These are phyloP conservation scores for Camellia lanceoleosa DNA, from an alignment of 148 eudicot genomes.

Conservation along the genomic window DNA sequence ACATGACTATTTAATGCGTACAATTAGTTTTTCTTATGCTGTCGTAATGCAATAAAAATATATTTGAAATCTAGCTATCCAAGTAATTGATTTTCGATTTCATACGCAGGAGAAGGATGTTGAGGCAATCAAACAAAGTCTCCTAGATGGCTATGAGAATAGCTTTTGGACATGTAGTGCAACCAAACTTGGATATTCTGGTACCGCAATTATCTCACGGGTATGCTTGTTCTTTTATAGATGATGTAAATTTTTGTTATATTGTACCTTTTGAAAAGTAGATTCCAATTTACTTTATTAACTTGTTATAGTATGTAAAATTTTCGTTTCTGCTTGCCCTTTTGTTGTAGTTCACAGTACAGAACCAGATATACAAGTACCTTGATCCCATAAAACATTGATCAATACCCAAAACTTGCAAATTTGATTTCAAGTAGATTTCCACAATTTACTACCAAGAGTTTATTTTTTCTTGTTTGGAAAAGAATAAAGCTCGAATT, in stretches of 20 bases:
- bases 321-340: background rate
- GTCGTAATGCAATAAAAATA: background rate
- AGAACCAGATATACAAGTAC: background rate
- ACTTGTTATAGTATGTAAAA: background rate
- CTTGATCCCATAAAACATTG: too few relatives aligned
- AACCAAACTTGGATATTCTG: conserved; percentile 86
- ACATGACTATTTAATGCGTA: background rate
- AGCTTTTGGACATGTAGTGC: conserved; percentile 91
- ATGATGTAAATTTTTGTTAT: background rate
- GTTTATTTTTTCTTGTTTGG: too few relatives aligned
- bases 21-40: background rate
- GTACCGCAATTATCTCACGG: conserved; percentile 88
- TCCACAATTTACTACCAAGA: background rate
- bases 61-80: too few relatives aligned
- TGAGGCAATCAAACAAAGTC: conserved; percentile 53
- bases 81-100: conserved; percentile 1
- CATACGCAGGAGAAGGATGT: conserved; percentile 78
- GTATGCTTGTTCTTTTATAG: conserved; percentile 34
- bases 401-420: too few relatives aligned
- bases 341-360: background rate
- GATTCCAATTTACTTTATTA: background rate
- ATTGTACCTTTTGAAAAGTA: background rate
- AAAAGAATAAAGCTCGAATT: background rate
- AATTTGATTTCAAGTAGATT: background rate
- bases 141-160: conserved; percentile 72